Percentiles rank a stretch among this genome's conserved stretches.
Conservation (phyloP, 1,139 yeast species). For the Suhomyces bolitotheri region DNA sequence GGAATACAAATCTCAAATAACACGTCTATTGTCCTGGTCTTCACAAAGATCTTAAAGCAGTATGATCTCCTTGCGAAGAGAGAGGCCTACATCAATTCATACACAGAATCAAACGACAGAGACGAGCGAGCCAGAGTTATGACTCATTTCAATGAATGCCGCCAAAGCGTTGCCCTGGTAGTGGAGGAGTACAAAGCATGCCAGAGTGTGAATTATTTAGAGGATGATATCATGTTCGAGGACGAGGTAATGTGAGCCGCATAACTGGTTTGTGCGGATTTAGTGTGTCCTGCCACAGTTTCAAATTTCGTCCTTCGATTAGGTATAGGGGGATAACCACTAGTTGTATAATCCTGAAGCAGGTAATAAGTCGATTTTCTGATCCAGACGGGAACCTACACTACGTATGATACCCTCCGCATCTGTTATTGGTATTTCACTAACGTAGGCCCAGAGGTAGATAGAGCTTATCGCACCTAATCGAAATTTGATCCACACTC, state of each 20-base stretch:
- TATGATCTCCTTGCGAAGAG: constrained; percentile 79
- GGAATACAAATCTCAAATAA: constrained; percentile 83
- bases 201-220: constrained; percentile 55
- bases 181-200: constrained; percentile 73
- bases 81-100: constrained; percentile 83
- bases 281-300: constrained; percentile 4
- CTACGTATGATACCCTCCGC: too few species aligned
- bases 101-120: constrained; percentile 54
- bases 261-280: too few species aligned
- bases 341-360: too few species aligned
- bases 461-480: too few species aligned
- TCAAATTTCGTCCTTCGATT: too few species aligned
- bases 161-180: constrained; percentile 67
- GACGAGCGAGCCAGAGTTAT: constrained; percentile 49
- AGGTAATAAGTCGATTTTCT: too few species aligned
- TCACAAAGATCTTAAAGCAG: constrained; percentile 68
- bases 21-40: constrained; percentile 65
- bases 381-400: too few species aligned
- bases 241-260: constrained; percentile 16
- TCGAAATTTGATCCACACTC: too few species aligned
- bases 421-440: too few species aligned
- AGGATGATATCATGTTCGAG: constrained; percentile 35
- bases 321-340: too few species aligned
- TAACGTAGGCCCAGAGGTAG: too few species aligned
- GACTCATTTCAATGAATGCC: constrained; percentile 77